Conservation (phyloP, 768 basidiomycete genomes). For the Hericium erinaceus region DNA sequence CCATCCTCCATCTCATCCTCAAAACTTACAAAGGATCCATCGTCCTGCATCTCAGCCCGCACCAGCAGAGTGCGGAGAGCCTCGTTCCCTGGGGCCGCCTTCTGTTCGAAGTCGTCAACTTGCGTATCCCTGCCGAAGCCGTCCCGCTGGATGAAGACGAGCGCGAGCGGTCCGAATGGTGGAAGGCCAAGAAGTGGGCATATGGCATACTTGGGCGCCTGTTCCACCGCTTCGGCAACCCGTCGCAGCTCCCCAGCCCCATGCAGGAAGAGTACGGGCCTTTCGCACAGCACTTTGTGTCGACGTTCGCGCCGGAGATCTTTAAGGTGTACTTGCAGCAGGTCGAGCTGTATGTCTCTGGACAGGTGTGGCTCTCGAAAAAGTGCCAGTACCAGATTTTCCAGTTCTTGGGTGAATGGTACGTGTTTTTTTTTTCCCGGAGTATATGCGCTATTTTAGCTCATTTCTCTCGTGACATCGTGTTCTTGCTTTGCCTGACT, state of each 20-base stretch:
- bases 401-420: slow-evolving; percentile 86
- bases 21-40: slow-evolving; percentile 83
- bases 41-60: slow-evolving; percentile 57
- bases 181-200: slow-evolving; percentile 92
- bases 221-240: slow-evolving; percentile 83
- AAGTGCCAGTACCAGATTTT: slow-evolving; percentile 82
- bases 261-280: slow-evolving; percentile 58
- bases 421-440: slow-evolving; percentile 16
- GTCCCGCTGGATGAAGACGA: slow-evolving; percentile 69
- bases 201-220: slow-evolving; percentile 70
- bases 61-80: slow-evolving; percentile 68
- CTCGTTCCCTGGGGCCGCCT: slow-evolving; percentile 85
- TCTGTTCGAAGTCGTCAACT: slow-evolving; percentile 70
- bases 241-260: slow-evolving; percentile 71
- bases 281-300: slow-evolving; percentile 74
- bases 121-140: slow-evolving; percentile 53
- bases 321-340: slow-evolving; percentile 67
- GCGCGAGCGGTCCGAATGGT: slow-evolving; percentile 76
- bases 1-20: slow-evolving; percentile 77
- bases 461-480: not conserved
- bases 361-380: slow-evolving; percentile 70
- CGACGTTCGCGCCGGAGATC: slow-evolving; percentile 78
- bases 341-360: slow-evolving; percentile 65
- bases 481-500: not conserved
- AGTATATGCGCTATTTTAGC: not conserved